Evolutionary conservation across 1,139 yeast genomes (phyloP).

Genomic region (Citeromyces siamensis): DNA sequence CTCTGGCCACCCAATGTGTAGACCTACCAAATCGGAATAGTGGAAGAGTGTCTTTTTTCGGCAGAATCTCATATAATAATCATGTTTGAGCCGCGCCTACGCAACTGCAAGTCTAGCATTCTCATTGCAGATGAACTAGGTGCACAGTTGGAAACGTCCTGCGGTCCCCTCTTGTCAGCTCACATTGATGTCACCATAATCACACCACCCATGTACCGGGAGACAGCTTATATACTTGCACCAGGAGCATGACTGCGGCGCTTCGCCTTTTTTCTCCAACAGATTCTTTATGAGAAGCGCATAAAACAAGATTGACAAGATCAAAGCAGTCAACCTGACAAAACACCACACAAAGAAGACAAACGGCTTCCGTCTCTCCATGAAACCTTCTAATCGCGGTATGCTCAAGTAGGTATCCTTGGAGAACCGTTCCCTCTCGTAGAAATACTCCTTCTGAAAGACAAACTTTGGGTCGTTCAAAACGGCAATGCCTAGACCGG

Average conservation of each 20-base stretch:
- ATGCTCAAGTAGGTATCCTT: conserved; percentile 1
- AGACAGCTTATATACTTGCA: conserved; percentile 64
- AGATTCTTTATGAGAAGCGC: conserved; percentile 37
- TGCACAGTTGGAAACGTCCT: no score
- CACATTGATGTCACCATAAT: conserved; percentile 31
- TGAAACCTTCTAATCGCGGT: conserved; percentile 11
- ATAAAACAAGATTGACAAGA: conserved; percentile 36
- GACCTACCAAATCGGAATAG: no score
- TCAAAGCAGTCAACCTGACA: conserved; percentile 33
- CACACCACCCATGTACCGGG: conserved; percentile 70
- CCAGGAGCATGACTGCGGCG: conserved; percentile 38
- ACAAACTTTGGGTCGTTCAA: conserved; percentile 47
- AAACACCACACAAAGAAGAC: conserved; percentile 36
- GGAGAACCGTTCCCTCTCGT: conserved; percentile 7
- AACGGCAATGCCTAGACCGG: conserved; percentile 37
- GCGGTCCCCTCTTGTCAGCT: no score
- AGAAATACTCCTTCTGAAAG: conserved; percentile 15
- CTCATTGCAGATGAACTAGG: no score
- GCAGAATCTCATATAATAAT: no score
- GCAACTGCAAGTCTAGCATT: no score
- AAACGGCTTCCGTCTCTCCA: conserved; percentile 11
- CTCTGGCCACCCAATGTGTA: no score
- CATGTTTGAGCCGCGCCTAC: no score
- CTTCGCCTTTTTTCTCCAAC: conserved; percentile 28
- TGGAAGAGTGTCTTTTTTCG: no score